These are phyloP conservation scores for Medicago arabica DNA, from an alignment of 306 rosid species.

Conservation along the genomic window DNA sequence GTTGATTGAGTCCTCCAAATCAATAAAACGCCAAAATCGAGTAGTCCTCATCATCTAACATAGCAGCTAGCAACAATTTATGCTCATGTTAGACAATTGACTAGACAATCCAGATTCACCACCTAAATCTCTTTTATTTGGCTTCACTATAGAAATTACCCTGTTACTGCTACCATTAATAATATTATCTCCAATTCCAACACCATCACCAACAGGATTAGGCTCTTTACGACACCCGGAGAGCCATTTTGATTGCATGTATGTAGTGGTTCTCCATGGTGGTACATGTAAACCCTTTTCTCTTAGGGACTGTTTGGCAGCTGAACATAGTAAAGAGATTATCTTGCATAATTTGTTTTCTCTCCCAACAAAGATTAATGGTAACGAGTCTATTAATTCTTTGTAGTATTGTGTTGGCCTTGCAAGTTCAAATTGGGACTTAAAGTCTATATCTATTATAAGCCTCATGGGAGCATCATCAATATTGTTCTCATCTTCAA, in stretches of 20 bases:
- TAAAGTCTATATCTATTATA: conserved; percentile 76
- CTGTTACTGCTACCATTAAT: conserved; percentile 39
- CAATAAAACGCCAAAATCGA: conserved; percentile 30
- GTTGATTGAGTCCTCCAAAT: background rate
- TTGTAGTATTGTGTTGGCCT: conserved; percentile 64
- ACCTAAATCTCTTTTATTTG: conserved; percentile 46
- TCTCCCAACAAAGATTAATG: conserved; percentile 64
- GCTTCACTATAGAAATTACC: conserved; percentile 46
- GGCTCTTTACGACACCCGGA: conserved; percentile 33
- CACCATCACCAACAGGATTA: background rate
- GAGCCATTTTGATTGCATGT: conserved; percentile 61
- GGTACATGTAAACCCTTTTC: conserved; percentile 80
- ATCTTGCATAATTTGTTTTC: conserved; percentile 60
- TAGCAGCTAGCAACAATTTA: conserved; percentile 52
- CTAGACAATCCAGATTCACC: conserved; percentile 63
- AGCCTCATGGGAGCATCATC: conserved; percentile 47
- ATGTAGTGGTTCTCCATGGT: conserved; percentile 77
- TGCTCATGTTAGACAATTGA: conserved; percentile 65
- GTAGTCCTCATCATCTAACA: background rate
- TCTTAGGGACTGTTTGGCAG: conserved; percentile 73
- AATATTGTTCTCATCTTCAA: conserved; percentile 41
- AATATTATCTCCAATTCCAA: too few relatives aligned
- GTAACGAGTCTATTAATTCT: conserved; percentile 59
- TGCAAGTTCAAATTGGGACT: conserved; percentile 83
- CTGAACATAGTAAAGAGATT: conserved; percentile 66